phyloP scores from a whole-genome alignment of 2,329 filamentous ascomycete genomes.

The Penicillium nordicum region DNA sequence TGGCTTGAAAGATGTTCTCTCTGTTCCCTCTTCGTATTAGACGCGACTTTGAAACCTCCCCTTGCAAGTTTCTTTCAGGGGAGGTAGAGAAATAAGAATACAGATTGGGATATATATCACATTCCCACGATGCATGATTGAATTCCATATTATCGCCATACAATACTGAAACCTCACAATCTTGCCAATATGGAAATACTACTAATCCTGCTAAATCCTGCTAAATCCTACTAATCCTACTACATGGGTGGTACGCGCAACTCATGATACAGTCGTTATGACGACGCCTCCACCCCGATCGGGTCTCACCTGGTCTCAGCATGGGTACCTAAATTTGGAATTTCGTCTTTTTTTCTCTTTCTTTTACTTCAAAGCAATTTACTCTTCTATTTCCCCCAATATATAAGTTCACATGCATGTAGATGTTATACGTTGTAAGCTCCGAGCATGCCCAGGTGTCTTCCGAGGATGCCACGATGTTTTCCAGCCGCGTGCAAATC shows the following conservation, averaged over 20 bases:
- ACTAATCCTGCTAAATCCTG: neutral
- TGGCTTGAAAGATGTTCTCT: neutral
- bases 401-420: neutral
- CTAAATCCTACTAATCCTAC: neutral
- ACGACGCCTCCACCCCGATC: conserved; percentile 10
- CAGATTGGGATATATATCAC: conserved; percentile 6
- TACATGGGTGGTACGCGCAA: conserved; percentile 7
- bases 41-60: neutral
- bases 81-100: neutral
- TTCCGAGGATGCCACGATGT: conserved; percentile 5
- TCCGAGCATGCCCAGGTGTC: neutral
- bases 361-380: neutral
- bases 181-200: neutral
- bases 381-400: neutral
- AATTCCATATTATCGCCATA: conserved; percentile 2
- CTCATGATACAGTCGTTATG: conserved; percentile 13
- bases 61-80: neutral
- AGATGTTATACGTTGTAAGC: neutral
- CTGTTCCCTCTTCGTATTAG: neutral
- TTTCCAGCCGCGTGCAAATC: neutral
- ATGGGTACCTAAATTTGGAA: neutral
- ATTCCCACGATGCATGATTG: conserved; percentile 7
- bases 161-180: neutral
- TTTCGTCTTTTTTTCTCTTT: neutral
- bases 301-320: conserved; percentile 6